Base-by-base conservation (phyloP, 176 grass and related monocot genomes). In the Bolboschoenus planiculmis region DNA sequence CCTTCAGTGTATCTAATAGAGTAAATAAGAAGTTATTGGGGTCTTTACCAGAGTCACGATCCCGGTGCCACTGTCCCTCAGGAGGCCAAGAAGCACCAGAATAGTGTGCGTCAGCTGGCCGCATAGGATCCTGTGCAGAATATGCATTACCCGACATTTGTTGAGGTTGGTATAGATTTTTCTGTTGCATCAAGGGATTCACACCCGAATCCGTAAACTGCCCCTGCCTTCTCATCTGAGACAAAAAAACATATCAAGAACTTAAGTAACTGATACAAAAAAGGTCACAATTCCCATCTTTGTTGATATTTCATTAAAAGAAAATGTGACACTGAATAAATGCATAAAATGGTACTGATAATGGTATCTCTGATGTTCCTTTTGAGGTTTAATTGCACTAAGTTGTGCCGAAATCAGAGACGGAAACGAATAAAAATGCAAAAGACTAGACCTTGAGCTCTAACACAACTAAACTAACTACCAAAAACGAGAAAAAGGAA, bases 181-280 rank as follows among this genome's bases (percentile, higher is more conserved):
- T 36, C 56, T 81, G 57, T 64, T 81, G 56, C 26, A 31, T 37
- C 34, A 81, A 64, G 10, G 36, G 79, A 61, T 61, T 63, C 1
- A 31, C 20, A 60, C 35, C 78, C 3, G 78, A 31, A 59, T 80
- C 54, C 8, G 21, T 40, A 81, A 47, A 81, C 59, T 59, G 37
- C 13, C 21, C 79, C 59, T 47, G 57, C 42, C 79, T 81, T 64
- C 79, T 81, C 56, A 81, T 81, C 79, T 64, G 39, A 46, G 46
- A 73, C 68, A 26, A 72, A 5, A 72, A 5, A 1, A 42, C 21
- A 73, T 46, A 27, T 23, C 44, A 31, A 43, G 61, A 33, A n/a
- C 56, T 79, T 31, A 79, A 14, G 42, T 21, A 79, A 79, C 48
- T n/a, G 13, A 10, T 36, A 55, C 48, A 79, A 9, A 44, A 42